Evolutionary conservation across 306 rosid genomes (phyloP), one percentile per base, ranked within the genome.

Genomic region (Trifolium pratense): DNA sequence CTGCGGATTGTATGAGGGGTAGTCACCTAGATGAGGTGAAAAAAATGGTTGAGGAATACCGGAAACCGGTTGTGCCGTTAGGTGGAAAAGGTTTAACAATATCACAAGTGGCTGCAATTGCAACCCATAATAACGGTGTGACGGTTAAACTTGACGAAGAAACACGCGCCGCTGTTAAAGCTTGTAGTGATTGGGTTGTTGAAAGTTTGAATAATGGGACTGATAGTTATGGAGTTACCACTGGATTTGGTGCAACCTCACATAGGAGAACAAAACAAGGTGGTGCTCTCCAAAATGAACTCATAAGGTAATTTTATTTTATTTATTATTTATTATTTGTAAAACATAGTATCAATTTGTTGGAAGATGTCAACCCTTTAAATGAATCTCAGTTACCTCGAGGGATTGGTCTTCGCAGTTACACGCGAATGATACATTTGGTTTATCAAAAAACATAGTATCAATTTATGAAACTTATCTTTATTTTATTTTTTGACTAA

Each of bases 181-280:
- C 97, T 0, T 89, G 97, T 82, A 93, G 97, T 23, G 91, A 91
- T 1, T 93, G 98, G 98, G 96, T 93, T 0, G 62, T 84, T 78
- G 90, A 89, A 1, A 85, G 97, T 71, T 81, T 91, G 92, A 61
- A 73, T 23, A 86, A 83, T 2, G 98, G 98, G 0, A 89, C 91
- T 0, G 98, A 94, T 66, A 91, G 95, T 39, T 91, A 94, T 16
- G 98, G 97, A 0, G 91, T 94, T 8, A 91, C 97, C 31, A 94
- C 97, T 0, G 98, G 98, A 0, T 94, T 94, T 37, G 98, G 98
- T 68, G 90, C 98, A 7, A 94, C 98, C 51, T 94, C 98, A 0
- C 98, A 94, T 26, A 51, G 97, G 81, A 84, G 98, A 78, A 94
- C 98, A 61, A 89, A 84, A 21, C 78, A 94, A n/a, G 97, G 98